A percentile compares a stretch with the other conserved stretches of the same genome.
Evolutionary conservation across 306 rosid genomes (phyloP).

Genomic region (Parietaria judaica): DNA sequence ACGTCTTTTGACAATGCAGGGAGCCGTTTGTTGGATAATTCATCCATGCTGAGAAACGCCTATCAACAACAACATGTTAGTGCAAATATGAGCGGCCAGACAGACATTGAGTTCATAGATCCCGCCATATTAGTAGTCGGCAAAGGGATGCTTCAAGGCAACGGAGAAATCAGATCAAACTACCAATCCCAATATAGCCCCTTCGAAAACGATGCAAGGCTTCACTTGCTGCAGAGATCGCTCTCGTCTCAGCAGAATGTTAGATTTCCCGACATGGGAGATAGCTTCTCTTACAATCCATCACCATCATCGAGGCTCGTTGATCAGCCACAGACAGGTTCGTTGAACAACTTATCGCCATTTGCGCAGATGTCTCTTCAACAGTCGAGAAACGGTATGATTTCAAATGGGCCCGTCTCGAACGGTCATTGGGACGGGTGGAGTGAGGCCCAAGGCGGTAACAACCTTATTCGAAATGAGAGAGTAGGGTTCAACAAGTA

Average conservation of each 20-base stretch:
- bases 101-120: constrained; percentile 80
- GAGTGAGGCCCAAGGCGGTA: constrained; percentile 65
- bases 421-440: constrained; percentile 86
- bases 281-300: constrained; percentile 38
- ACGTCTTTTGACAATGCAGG: constrained; percentile 32
- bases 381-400: constrained; percentile 36
- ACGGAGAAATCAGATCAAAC: constrained; percentile 61
- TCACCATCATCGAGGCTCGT: constrained; percentile 52
- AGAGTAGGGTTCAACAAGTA: constrained; percentile 63
- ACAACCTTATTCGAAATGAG: constrained; percentile 55
- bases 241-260: constrained; percentile 58
- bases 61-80: constrained; percentile 39
- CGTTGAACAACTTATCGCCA: constrained; percentile 39
- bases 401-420: constrained; percentile 35
- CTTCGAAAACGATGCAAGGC: constrained; percentile 67
- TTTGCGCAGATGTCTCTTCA: constrained; percentile 69
- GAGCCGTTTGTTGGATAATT: constrained; percentile 43
- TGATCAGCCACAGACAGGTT: constrained; percentile 48
- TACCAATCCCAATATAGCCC: constrained; percentile 44
- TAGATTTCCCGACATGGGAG: constrained; percentile 52
- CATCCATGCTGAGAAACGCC: constrained; percentile 51
- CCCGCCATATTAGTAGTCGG: constrained; percentile 93
- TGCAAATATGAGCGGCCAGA: constrained; percentile 44
- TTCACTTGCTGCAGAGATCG: constrained; percentile 80
- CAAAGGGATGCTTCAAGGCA: constrained; percentile 70